These are phyloP conservation scores for Cyclotella kingstonii DNA, from an alignment of 108 stramenopile genomes.

Conservation along the genomic window DNA sequence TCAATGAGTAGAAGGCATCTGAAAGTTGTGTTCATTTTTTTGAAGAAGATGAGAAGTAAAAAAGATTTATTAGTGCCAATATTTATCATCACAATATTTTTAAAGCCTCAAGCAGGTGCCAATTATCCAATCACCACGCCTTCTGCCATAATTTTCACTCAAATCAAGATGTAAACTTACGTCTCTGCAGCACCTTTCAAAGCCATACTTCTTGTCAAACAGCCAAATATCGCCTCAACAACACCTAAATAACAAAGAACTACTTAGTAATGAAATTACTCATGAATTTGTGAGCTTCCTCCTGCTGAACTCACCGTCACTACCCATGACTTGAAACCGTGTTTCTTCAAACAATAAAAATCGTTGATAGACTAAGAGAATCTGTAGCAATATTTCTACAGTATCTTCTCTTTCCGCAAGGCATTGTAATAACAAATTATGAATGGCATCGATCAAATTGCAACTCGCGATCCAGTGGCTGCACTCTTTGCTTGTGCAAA, in stretches of 20 bases:
- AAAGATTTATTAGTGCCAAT: too few relatives aligned
- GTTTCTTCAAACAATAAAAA: conserved; percentile 26
- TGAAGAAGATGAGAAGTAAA: too few relatives aligned
- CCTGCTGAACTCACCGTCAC: conserved; percentile 29
- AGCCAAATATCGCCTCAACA: conserved; percentile 20
- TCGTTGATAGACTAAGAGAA: conserved; percentile 24
- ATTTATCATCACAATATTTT: too few relatives aligned
- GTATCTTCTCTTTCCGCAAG: neutral
- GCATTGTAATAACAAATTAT: conserved; percentile 14
- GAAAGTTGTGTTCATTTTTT: neutral
- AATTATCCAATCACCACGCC: too few relatives aligned
- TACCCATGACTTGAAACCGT: conserved; percentile 28
- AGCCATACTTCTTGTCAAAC: neutral
- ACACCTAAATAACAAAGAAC: conserved; percentile 1
- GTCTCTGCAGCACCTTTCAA: conserved; percentile 15
- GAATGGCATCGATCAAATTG: conserved; percentile 15
- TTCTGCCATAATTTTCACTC: neutral
- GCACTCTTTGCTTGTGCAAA: conserved; percentile 28
- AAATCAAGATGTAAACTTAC: conserved; percentile 1
- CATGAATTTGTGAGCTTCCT: too few relatives aligned
- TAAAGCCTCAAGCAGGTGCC: too few relatives aligned
- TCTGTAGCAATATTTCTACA: conserved; percentile 28
- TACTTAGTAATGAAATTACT: neutral
- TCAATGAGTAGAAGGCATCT: conserved; percentile 25
- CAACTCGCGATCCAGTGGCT: conserved; percentile 27